Conservation (phyloP, 2,329 filamentous ascomycete genomes). For the Neonectria faginata region DNA sequence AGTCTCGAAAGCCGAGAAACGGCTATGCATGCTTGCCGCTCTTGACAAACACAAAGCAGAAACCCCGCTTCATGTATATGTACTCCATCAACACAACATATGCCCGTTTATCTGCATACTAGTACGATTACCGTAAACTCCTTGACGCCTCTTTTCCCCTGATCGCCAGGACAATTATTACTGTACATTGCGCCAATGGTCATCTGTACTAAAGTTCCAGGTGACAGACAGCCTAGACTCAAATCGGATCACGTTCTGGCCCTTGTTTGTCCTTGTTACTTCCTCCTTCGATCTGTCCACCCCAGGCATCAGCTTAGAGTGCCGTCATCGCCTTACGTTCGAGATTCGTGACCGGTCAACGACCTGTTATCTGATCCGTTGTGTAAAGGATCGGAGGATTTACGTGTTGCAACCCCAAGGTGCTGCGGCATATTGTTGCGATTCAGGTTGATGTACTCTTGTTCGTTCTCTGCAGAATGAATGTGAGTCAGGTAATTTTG, state of each 20-base stretch:
- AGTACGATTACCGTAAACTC: background rate
- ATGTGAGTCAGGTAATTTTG: constrained; percentile 8
- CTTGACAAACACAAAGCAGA: constrained; percentile 8
- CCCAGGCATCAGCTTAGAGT: background rate
- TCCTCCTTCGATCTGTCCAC: background rate
- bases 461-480: constrained; percentile 14
- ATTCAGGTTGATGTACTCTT: constrained; percentile 32
- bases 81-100: too few species aligned
- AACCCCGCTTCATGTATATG: constrained; percentile 18
- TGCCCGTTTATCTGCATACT: background rate
- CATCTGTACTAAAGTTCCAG: background rate
- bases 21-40: background rate
- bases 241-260: constrained; percentile 10
- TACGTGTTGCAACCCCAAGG: constrained; percentile 7
- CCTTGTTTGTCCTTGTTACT: background rate
- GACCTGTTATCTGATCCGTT: constrained; percentile 6
- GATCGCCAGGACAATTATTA: background rate
- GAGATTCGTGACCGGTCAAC: constrained; percentile 4
- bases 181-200: background rate
- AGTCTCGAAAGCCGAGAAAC: constrained; percentile 6
- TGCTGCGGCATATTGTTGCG: constrained; percentile 33
- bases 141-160: background rate
- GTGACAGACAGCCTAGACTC: background rate
- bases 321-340: constrained; percentile 7
- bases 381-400: background rate